Evolutionary conservation across 495 filamentous ascomycete genomes (phyloP).

Genomic region (Podospora fimiseda): DNA sequence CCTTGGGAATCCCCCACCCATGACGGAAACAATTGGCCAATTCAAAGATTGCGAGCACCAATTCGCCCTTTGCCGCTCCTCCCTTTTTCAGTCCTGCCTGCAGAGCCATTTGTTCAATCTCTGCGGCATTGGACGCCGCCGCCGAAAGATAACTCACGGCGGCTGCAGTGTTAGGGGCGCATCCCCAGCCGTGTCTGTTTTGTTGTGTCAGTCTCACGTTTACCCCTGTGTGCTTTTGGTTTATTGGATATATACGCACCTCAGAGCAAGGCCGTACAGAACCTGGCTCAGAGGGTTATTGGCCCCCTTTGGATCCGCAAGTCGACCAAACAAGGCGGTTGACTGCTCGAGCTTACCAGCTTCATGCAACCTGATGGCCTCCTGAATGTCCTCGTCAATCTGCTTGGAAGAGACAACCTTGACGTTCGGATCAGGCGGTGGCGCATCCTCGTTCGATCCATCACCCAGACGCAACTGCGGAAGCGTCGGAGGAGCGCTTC

Average conservation of each 20-base stretch:
- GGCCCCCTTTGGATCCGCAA: constrained; percentile 77
- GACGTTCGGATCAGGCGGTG: constrained; percentile 14
- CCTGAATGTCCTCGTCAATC: constrained; percentile 77
- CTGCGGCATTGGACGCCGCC: constrained; percentile 86
- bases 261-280: constrained; percentile 85
- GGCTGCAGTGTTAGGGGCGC: constrained; percentile 58
- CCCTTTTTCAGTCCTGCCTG: constrained; percentile 84
- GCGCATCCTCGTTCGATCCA: constrained; percentile 9
- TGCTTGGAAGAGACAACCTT: constrained; percentile 40
- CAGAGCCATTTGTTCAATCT: constrained; percentile 76
- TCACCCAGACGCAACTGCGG: constrained; percentile 21
- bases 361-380: constrained; percentile 94
- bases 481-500: constrained; percentile 17
- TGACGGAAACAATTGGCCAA: constrained; percentile 92
- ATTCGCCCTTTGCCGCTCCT: constrained; percentile 90
- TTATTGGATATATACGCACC: constrained; percentile 48
- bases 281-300: constrained; percentile 96
- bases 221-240: constrained; percentile 4
- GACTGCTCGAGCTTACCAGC: constrained; percentile 65
- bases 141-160: constrained; percentile 78
- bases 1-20: constrained; percentile 89
- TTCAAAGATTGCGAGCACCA: constrained; percentile 96
- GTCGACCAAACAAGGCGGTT: constrained; percentile 76
- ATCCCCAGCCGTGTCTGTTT: constrained; percentile 88
- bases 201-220: constrained; percentile 13